These are phyloP conservation scores for Paxillus involutus DNA, from an alignment of 768 basidiomycete species.

Conservation along the genomic window DNA sequence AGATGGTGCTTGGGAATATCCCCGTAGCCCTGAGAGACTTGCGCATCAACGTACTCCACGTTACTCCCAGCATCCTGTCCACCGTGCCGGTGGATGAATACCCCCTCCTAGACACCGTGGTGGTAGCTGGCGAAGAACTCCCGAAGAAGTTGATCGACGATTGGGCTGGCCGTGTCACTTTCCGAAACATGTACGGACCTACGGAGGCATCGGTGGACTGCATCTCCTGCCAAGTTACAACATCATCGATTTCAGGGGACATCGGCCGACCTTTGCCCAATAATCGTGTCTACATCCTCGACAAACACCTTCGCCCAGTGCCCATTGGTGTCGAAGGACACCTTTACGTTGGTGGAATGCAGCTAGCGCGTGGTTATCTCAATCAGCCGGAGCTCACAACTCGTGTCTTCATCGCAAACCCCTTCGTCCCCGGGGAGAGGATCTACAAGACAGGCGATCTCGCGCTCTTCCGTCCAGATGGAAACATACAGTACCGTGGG, in stretches of 20 bases:
- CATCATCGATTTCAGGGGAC: conserved; percentile 5
- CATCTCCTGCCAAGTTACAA: conserved; percentile 5
- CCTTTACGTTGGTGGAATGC: conserved; percentile 21
- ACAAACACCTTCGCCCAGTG: conserved; percentile 6
- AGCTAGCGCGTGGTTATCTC: conserved; percentile 22
- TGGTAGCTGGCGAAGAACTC: conserved; percentile 17
- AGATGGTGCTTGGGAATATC: conserved; percentile 14
- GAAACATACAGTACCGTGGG: conserved; percentile 15
- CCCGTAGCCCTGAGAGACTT: conserved; percentile 6
- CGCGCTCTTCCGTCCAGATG: conserved; percentile 10
- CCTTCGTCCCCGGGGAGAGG: conserved; percentile 13
- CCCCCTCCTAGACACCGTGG: conserved; percentile 11
- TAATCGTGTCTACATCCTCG: conserved; percentile 13
- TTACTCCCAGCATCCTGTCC: conserved; percentile 16
- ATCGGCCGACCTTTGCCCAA: conserved; percentile 17
- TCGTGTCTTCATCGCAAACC: conserved; percentile 15
- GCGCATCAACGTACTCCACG: conserved; percentile 11
- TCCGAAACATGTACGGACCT: conserved; percentile 20
- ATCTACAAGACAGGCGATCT: conserved; percentile 20
- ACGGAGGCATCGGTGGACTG: conserved; percentile 18
- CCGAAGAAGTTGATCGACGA: conserved; percentile 12
- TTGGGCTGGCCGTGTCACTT: conserved; percentile 4
- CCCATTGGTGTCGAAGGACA: conserved; percentile 14
- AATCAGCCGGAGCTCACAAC: conserved; percentile 14
- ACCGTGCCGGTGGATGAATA: conserved; percentile 10